A percentile compares a stretch with the other conserved stretches of the same genome.
Conservation (phyloP, 495 filamentous ascomycete genomes). For the Apodospora peruviana region DNA sequence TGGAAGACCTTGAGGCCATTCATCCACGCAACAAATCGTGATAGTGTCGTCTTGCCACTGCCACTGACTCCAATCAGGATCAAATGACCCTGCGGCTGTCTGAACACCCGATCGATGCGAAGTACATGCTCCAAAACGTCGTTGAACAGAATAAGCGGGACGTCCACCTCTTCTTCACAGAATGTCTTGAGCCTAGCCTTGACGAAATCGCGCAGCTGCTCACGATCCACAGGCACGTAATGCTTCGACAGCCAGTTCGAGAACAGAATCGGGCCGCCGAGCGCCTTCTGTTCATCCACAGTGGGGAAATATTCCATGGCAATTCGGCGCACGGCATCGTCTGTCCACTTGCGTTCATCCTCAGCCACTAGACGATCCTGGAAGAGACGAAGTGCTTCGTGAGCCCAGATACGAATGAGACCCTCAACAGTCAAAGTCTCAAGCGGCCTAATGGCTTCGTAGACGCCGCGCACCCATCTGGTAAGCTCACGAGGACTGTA, state of each 20-base stretch:
- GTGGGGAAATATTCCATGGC: constrained; percentile 89
- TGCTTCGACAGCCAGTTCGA: constrained; percentile 99
- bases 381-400: constrained; percentile 93
- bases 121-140: constrained; percentile 97
- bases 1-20: constrained; percentile 98
- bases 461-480: constrained; percentile 92
- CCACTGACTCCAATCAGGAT: constrained; percentile 98
- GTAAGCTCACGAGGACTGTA: constrained; percentile 98
- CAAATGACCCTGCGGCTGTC: constrained; percentile 95
- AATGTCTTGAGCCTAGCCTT: constrained; percentile 96
- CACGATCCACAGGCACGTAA: constrained; percentile 92
- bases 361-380: constrained; percentile 92
- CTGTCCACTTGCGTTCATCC: constrained; percentile 93
- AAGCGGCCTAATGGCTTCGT: constrained; percentile 90
- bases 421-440: constrained; percentile 86
- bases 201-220: constrained; percentile 91
- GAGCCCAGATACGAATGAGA: constrained; percentile 94
- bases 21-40: constrained; percentile 99
- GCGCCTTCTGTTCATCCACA: constrained; percentile 78
- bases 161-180: constrained; percentile 98
- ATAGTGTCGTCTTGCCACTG: constrained; percentile 96
- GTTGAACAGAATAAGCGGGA: constrained; percentile 94
- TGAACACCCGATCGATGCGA: constrained; percentile 96
- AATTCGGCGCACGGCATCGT: constrained; percentile 74
- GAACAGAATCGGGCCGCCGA: constrained; percentile 93